phyloP scores from a whole-genome alignment of 192 early-diverging fungal genomes.

The Funneliformis geosporum region DNA sequence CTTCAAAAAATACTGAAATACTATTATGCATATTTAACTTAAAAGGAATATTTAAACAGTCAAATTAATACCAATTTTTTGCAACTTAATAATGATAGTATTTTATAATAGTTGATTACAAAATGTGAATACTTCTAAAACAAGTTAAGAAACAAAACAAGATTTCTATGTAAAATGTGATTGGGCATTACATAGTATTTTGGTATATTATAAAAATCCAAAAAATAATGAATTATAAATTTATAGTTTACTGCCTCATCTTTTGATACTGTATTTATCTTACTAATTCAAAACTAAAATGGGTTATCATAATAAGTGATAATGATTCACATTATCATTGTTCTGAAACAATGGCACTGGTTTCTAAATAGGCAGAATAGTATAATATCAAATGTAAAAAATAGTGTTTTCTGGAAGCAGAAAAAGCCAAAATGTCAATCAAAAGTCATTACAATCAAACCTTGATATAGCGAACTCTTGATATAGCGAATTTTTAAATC shows the following conservation, averaged over 20 bases:
- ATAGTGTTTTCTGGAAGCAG: conserved; percentile 9
- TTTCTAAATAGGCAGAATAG: background rate
- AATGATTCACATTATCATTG: background rate
- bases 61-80: background rate
- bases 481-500: no score
- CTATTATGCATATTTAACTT: background rate
- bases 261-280: background rate
- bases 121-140: background rate
- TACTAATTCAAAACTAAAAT: conserved; percentile 1
- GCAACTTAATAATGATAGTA: background rate
- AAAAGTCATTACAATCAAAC: background rate
- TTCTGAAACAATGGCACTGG: background rate
- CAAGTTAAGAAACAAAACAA: background rate
- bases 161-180: background rate
- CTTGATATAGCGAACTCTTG: no score
- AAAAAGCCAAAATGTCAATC: conserved; percentile 1
- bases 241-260: background rate
- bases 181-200: background rate
- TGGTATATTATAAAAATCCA: background rate
- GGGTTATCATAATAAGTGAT: background rate
- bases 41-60: background rate
- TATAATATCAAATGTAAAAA: conserved; percentile 12
- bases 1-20: background rate
- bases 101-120: background rate
- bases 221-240: background rate